Percentiles rank a stretch among this genome's conserved stretches.
Evolutionary conservation across 768 basidiomycete species (phyloP).

Genomic region (Panellus pusillus): DNA sequence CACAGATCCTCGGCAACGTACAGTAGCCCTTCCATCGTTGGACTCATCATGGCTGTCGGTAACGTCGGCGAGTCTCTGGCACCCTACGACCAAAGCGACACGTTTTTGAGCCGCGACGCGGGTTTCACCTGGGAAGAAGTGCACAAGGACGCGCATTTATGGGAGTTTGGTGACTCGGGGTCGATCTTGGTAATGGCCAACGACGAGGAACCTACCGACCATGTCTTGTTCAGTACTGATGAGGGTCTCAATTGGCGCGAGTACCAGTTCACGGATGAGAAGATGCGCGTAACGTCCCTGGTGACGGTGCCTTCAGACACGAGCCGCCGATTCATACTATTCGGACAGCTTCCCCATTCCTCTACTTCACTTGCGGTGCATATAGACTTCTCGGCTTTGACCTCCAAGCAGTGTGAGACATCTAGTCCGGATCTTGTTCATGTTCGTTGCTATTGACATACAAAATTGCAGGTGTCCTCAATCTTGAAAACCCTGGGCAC

Average conservation of each 20-base stretch:
- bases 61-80: conserved; percentile 87
- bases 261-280: conserved; percentile 77
- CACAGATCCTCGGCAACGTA: conserved; percentile 88
- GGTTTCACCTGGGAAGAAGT: conserved; percentile 99
- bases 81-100: conserved; percentile 85
- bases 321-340: conserved; percentile 84
- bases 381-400: conserved; percentile 84
- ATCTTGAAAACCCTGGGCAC: conserved; percentile 65
- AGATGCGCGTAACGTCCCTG: conserved; percentile 72
- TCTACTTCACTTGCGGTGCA: conserved; percentile 69
- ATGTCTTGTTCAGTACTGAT: conserved; percentile 85
- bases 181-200: conserved; percentile 92
- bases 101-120: conserved; percentile 93
- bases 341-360: conserved; percentile 60
- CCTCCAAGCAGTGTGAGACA: conserved; percentile 68
- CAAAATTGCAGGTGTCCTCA: conserved; percentile 58
- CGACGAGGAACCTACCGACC: conserved; percentile 91
- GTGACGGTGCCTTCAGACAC: conserved; percentile 90
- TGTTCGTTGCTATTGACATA: conserved; percentile 5
- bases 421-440: not conserved
- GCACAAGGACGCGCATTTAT: conserved; percentile 95
- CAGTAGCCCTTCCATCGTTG: conserved; percentile 88
- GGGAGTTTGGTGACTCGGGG: conserved; percentile 98
- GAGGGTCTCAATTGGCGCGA: conserved; percentile 88
- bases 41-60: conserved; percentile 93